These are phyloP conservation scores for Chlamydomonas sp. DNA, from an alignment of 139 green algal genomes.

Conservation along the genomic window DNA sequence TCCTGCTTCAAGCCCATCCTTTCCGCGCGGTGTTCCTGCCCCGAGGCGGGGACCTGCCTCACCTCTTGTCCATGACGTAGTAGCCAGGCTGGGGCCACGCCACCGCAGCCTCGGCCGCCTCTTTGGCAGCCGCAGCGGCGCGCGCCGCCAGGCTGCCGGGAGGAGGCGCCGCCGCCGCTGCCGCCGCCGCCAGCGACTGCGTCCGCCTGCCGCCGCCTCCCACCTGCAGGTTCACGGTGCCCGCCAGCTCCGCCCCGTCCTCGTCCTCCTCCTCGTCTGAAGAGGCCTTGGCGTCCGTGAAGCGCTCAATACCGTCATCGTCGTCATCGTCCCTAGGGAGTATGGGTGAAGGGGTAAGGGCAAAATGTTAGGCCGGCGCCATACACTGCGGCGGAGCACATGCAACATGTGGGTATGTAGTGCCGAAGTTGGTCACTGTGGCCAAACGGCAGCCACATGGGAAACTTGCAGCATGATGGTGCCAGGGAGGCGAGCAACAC, in stretches of 20 bases:
- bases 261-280: slow-evolving; percentile 31
- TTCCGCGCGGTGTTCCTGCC: not conserved
- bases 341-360: too few relatives aligned
- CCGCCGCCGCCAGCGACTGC: slow-evolving; percentile 31
- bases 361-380: too few relatives aligned
- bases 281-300: not conserved
- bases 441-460: too few relatives aligned
- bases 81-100: slow-evolving; percentile 55
- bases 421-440: too few relatives aligned
- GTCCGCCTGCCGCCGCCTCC: slow-evolving; percentile 1
- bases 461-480: too few relatives aligned
- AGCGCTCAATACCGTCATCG: slow-evolving; percentile 14
- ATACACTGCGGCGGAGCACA: too few relatives aligned
- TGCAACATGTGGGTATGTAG: too few relatives aligned
- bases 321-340: not conserved
- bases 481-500: too few relatives aligned
- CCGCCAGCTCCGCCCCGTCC: slow-evolving; percentile 35
- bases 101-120: not conserved
- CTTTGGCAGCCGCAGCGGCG: not conserved
- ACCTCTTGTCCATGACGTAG: slow-evolving; percentile 91
- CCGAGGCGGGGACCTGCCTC: not conserved
- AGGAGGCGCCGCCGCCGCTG: not conserved
- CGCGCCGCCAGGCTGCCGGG: too few relatives aligned
- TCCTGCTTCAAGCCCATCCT: not conserved
- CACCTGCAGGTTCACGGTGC: slow-evolving; percentile 15